These are phyloP conservation scores for Skeletonema tropicum DNA, from an alignment of 108 stramenopile species.

Conservation along the genomic window DNA sequence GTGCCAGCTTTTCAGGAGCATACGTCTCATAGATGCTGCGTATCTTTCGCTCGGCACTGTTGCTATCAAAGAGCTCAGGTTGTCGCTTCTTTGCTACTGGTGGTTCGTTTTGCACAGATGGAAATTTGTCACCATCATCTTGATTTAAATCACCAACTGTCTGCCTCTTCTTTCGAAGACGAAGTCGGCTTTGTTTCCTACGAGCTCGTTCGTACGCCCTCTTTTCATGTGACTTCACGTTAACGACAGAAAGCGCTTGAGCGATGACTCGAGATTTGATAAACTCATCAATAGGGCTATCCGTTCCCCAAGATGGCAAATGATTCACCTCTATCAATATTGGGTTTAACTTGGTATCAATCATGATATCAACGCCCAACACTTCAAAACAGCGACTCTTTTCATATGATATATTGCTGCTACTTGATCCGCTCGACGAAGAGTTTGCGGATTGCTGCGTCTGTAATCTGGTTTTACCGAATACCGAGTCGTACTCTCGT, in stretches of 20 bases:
- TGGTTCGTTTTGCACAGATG: background rate
- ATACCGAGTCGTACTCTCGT: conserved; percentile 56
- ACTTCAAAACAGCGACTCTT: conserved; percentile 72
- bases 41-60: conserved; percentile 42
- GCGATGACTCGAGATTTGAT: conserved; percentile 56
- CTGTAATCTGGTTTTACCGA: conserved; percentile 23
- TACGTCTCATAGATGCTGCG: conserved; percentile 47
- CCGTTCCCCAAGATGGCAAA: conserved; percentile 58
- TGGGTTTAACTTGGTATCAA: conserved; percentile 78
- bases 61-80: conserved; percentile 27
- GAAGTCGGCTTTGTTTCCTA: conserved; percentile 27
- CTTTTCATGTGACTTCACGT: conserved; percentile 37
- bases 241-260: conserved; percentile 45
- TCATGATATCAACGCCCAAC: conserved; percentile 87
- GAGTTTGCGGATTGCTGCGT: background rate
- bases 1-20: conserved; percentile 61
- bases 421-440: background rate
- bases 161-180: conserved; percentile 21
- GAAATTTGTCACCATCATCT: background rate
- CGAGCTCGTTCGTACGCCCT: conserved; percentile 20
- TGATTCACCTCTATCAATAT: conserved; percentile 91
- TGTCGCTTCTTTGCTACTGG: conserved; percentile 13
- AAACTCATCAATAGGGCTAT: conserved; percentile 45
- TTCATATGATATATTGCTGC: background rate
- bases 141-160: background rate